phyloP scores from a whole-genome alignment of 495 filamentous ascomycete genomes.

The Neurospora sp. region DNA sequence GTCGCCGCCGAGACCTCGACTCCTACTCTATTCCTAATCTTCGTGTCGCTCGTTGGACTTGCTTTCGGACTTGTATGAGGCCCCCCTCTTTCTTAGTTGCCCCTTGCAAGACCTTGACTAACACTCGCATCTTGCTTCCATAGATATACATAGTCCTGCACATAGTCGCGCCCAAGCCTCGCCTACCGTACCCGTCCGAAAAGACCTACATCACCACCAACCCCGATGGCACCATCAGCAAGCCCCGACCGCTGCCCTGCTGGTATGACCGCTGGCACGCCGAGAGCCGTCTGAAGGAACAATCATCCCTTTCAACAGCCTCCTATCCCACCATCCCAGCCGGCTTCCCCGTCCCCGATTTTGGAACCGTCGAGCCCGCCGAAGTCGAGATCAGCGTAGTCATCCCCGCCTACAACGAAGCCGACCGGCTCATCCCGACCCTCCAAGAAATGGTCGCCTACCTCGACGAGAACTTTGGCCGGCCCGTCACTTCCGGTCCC shows the following conservation, averaged over 20 bases:
- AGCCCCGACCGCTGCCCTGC: constrained; percentile 59
- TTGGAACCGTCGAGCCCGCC: constrained; percentile 32
- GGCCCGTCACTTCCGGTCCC: constrained; percentile 15
- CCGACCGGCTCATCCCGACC: constrained; percentile 69
- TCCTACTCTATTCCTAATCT: constrained; percentile 17
- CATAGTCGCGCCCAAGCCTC: constrained; percentile 71
- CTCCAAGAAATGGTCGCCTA: constrained; percentile 85
- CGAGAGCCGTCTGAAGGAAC: constrained; percentile 35
- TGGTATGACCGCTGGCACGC: constrained; percentile 67
- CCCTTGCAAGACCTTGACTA: not conserved
- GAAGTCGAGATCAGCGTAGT: constrained; percentile 66
- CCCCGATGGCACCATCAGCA: constrained; percentile 49
- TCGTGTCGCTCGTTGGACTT: constrained; percentile 16
- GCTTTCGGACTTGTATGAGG: constrained; percentile 21
- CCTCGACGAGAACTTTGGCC: constrained; percentile 65
- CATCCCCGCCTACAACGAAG: constrained; percentile 92
- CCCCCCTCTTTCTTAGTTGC: not conserved
- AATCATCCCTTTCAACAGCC: not conserved
- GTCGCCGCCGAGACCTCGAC: constrained; percentile 20
- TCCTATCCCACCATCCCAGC: constrained; percentile 22
- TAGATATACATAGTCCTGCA: constrained; percentile 57
- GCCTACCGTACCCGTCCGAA: constrained; percentile 63
- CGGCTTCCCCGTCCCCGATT: constrained; percentile 24
- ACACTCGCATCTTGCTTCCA: not conserved
- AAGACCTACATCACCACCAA: constrained; percentile 73